A percentile compares a stretch with the other conserved stretches of the same genome.
Conservation (phyloP, 305 asterid genomes). For the Fraxinus nigra region DNA sequence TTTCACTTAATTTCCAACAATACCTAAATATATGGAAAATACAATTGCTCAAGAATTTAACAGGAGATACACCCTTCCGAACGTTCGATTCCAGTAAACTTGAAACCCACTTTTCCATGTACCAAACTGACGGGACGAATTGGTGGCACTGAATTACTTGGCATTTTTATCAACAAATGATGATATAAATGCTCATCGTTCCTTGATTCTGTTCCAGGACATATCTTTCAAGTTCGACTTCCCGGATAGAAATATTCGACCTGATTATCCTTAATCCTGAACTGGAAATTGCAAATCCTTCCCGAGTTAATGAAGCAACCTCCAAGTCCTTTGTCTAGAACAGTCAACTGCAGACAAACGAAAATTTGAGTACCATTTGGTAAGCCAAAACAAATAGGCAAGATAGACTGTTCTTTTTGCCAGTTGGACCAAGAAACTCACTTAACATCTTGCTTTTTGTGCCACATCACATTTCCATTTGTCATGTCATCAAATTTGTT, state of each 20-base stretch:
- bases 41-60: background rate
- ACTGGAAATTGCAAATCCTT: constrained; percentile 62
- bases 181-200: background rate
- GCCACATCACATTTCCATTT: background rate
- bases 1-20: background rate
- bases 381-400: background rate
- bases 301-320: constrained; percentile 37
- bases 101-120: background rate
- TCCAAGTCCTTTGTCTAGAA: constrained; percentile 49
- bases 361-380: constrained; percentile 5
- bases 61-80: background rate
- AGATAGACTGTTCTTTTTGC: background rate
- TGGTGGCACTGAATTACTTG: background rate
- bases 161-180: background rate
- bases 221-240: constrained; percentile 41
- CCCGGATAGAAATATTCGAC: constrained; percentile 85
- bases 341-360: constrained; percentile 52
- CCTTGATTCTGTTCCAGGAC: background rate
- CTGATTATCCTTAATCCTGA: constrained; percentile 67
- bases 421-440: background rate
- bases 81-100: background rate
- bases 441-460: background rate
- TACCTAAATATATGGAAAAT: background rate
- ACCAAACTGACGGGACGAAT: background rate
- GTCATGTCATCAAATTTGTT: background rate